phyloP scores from a whole-genome alignment of 306 rosid genomes.

The Prunus campanulata region DNA sequence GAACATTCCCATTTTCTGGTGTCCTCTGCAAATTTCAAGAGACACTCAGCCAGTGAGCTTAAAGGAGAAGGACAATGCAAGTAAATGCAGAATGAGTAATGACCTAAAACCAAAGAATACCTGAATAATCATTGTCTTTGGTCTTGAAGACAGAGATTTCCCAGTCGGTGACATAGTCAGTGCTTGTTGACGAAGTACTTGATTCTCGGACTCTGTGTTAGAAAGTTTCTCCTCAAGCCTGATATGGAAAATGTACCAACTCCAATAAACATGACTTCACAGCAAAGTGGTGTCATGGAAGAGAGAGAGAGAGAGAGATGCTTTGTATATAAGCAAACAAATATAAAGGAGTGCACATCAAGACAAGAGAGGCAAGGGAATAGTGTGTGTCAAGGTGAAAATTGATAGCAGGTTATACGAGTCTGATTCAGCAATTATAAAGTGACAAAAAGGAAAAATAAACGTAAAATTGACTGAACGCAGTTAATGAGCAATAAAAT shows the following conservation, averaged over 20 bases:
- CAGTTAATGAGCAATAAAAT: not conserved
- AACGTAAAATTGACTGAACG: not conserved
- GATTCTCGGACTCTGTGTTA: slow-evolving; percentile 96
- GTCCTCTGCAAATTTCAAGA: slow-evolving; percentile 75
- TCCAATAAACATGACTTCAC: slow-evolving; percentile 7
- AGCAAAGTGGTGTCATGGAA: not conserved
- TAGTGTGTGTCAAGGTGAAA: not conserved
- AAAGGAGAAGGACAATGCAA: not conserved
- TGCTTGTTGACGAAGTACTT: slow-evolving; percentile 99
- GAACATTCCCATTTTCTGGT: slow-evolving; percentile 82
- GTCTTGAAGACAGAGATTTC: slow-evolving; percentile 69
- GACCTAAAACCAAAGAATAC: slow-evolving; percentile 36
- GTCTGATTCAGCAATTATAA: slow-evolving; percentile 9
- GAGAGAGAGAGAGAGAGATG: not conserved
- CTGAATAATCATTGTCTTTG: slow-evolving; percentile 85
- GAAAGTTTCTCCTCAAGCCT: slow-evolving; percentile 97
- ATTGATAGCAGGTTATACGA: slow-evolving; percentile 2
- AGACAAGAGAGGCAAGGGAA: not conserved
- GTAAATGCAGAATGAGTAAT: not conserved
- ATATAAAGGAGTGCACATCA: slow-evolving; percentile 2
- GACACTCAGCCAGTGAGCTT: slow-evolving; percentile 16
- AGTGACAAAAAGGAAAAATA: not conserved
- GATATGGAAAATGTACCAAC: slow-evolving; percentile 26
- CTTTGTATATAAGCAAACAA: not conserved
- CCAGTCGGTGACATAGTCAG: slow-evolving; percentile 91